A percentile compares a stretch with the other conserved stretches of the same genome.
phyloP scores from a whole-genome alignment of 139 green algal genomes.

The Chlorella sp. region DNA sequence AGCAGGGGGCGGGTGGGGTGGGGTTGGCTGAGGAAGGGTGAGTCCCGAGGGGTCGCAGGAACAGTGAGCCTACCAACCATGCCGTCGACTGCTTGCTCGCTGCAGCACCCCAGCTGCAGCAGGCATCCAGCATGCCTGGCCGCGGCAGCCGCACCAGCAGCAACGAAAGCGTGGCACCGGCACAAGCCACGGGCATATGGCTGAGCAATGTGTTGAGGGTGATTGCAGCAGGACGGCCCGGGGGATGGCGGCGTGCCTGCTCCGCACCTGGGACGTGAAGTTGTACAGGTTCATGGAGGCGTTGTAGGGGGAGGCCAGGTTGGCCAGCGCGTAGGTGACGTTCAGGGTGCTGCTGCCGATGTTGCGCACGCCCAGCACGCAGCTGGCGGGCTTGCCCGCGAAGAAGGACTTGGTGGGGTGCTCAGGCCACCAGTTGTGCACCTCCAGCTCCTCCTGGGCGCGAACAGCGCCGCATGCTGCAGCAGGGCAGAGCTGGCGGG shows the following conservation, averaged over 20 bases:
- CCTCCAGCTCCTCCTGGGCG: slow-evolving; percentile 32
- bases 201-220: too few relatives aligned
- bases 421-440: slow-evolving; percentile 47
- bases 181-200: too few relatives aligned
- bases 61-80: too few relatives aligned
- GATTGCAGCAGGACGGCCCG: too few relatives aligned
- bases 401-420: slow-evolving; percentile 49
- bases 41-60: too few relatives aligned
- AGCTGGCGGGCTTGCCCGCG: slow-evolving; percentile 34
- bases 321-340: slow-evolving; percentile 28
- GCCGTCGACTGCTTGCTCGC: too few relatives aligned
- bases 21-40: neutral
- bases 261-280: slow-evolving; percentile 41
- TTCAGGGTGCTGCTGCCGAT: slow-evolving; percentile 8
- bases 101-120: too few relatives aligned
- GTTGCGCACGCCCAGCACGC: slow-evolving; percentile 49
- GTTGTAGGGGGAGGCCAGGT: slow-evolving; percentile 43
- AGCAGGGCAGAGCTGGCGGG: neutral
- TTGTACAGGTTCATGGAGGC: slow-evolving; percentile 44
- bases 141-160: neutral
- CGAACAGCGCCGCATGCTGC: slow-evolving; percentile 1
- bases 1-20: neutral
- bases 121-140: too few relatives aligned
- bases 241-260: too few relatives aligned
- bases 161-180: too few relatives aligned